A percentile compares a stretch with the other conserved stretches of the same genome.
Evolutionary conservation across 192 early-diverging fungal genomes (phyloP).

Genomic region (Endogone sp.): DNA sequence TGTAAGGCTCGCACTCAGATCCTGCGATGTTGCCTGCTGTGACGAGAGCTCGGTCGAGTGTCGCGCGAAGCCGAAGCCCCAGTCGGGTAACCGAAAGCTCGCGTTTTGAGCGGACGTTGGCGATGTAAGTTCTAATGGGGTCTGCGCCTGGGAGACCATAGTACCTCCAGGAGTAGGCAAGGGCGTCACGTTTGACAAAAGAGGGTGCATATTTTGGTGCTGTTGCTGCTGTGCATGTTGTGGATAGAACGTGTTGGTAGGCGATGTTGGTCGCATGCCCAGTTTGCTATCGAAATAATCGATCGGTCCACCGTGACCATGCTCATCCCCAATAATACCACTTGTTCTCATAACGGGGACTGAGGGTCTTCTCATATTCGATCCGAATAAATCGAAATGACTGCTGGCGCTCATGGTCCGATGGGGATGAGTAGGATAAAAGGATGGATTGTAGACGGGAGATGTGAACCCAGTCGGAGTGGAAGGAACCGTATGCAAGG

Average conservation of each 20-base stretch:
- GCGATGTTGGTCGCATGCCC: neutral
- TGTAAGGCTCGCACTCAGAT: conserved; percentile 3
- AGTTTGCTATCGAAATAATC: conserved; percentile 17
- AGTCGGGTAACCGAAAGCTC: conserved; percentile 15
- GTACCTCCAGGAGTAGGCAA: neutral
- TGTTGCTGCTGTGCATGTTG: neutral
- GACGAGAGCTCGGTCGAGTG: neutral
- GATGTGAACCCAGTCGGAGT: conserved; percentile 4
- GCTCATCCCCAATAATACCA: conserved; percentile 16
- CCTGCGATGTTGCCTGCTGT: neutral
- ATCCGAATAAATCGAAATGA: conserved; percentile 6
- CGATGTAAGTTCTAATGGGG: neutral
- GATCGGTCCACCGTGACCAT: conserved; percentile 13
- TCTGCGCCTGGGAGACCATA: conserved; percentile 1
- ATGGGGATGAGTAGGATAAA: conserved; percentile 14
- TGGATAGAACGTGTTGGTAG: neutral
- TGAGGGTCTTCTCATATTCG: conserved; percentile 16
- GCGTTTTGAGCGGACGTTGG: conserved; percentile 1
- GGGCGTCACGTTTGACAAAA: neutral
- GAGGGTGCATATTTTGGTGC: neutral
- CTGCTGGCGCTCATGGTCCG: conserved; percentile 12
- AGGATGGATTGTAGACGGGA: conserved; percentile 11
- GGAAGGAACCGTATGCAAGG: neutral
- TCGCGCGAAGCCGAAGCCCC: conserved; percentile 19
- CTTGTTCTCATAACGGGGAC: conserved; percentile 4